Percentiles rank a stretch among this genome's conserved stretches.
These are phyloP conservation scores for sunflower (Helianthus annuus) DNA, from an alignment of 129 eudicot species.

Conservation along the genomic window HanXRQr2.0-SUNRISE NC_035448.2:73679017-73679516, in stretches of 20 bases:
- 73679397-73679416: constrained; percentile 67
- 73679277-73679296: constrained; percentile 68
- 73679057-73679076: constrained; percentile 78
- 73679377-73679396: neutral
- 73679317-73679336: constrained; percentile 73
- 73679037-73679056: constrained; percentile 71
- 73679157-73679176: neutral
- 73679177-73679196: neutral
- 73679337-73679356: neutral
- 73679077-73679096: constrained; percentile 81
- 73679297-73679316: constrained; percentile 65
- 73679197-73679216: neutral
- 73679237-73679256: constrained; percentile 94
- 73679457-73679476: constrained; percentile 66
- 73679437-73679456: constrained; percentile 59
- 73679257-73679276: constrained; percentile 64
- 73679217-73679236: constrained; percentile 65
- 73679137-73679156: neutral
- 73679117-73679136: neutral
- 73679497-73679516: constrained; percentile 63
- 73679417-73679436: constrained; percentile 68
- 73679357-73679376: neutral
- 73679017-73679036: constrained; percentile 56
- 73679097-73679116: constrained; percentile 56
- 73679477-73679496: constrained; percentile 76